phyloP scores from a whole-genome alignment of 805 yeast genomes.

The Starmerella riodocensis region DNA sequence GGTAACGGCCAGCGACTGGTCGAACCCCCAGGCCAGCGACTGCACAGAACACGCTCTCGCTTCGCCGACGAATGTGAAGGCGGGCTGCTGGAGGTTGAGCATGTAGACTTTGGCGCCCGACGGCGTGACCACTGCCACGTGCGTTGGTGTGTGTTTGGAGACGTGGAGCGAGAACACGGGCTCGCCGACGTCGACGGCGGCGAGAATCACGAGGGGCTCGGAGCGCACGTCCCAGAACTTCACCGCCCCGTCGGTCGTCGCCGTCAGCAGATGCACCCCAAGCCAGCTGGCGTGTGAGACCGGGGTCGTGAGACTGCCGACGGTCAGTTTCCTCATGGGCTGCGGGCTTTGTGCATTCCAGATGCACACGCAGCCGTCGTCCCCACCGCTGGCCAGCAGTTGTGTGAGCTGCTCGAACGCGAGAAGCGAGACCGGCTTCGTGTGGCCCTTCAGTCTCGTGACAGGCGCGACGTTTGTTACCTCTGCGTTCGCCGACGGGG shows the following conservation, averaged over 20 bases:
- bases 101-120: slow-evolving; percentile 1
- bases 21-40: neutral
- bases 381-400: slow-evolving; percentile 60
- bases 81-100: neutral
- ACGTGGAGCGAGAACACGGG: slow-evolving; percentile 2
- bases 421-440: slow-evolving; percentile 37
- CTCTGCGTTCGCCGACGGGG: neutral
- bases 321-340: slow-evolving; percentile 17
- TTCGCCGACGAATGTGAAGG: neutral
- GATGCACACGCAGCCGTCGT: slow-evolving; percentile 56
- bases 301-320: slow-evolving; percentile 22
- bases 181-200: slow-evolving; percentile 3
- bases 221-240: slow-evolving; percentile 10
- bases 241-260: slow-evolving; percentile 10
- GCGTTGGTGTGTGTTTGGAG: neutral
- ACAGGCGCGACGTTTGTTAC: neutral
- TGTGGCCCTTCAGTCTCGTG: neutral
- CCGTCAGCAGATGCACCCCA: slow-evolving; percentile 13
- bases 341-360: slow-evolving; percentile 53
- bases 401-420: slow-evolving; percentile 40
- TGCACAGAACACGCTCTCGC: neutral
- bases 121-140: slow-evolving; percentile 6
- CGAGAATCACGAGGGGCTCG: neutral
- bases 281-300: slow-evolving; percentile 18
- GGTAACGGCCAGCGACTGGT: neutral